Evolutionary conservation across 768 basidiomycete species (phyloP), one percentile per base, ranked within the genome.

Genomic region (Podaxis pistillaris): DNA sequence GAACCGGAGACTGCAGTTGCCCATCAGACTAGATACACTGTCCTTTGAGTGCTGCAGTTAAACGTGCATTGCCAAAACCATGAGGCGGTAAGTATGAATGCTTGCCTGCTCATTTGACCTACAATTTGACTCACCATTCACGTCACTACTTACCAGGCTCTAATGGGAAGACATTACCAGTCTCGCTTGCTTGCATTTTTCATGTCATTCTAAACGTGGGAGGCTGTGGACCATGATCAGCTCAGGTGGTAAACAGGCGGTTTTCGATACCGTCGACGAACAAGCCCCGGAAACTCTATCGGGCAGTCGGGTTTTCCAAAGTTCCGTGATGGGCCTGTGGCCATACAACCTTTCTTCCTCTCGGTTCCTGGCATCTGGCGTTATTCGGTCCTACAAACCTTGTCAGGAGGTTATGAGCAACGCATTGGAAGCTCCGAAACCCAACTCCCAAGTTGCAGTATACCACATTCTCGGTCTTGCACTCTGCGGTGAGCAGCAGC

Each of bases 311-410:
- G 36, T n/a, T 22, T 62, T 62, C 41, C 47, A 62, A 56, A 62
- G 54, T 62, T 55, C 61, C 61, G 61, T 62, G 61, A 62, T 62
- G 61, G 61, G 46, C 53, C 60, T 56, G 54, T 36, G 46, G 46
- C 56, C 11, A 55, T 36, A 37, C 53, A 47, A 7, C 41, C 49
- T 55, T 50, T 47, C 41, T 55, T 47, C 52, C 60, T 44, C 60
- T 55, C 60, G 52, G 60, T 46, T 5, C 28, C 52, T 61, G 15
- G 49, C 50, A 60, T 40, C 22, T 61, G 26, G 33, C 53, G 60
- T 55, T 62, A 51, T 56, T 62, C 61, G 61, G 55, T 38, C 61
- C 54, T 55, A 7, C 41, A 22, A 7, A 30, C 40, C 13, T 47
- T n/a, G 46, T 8, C 30, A 50, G 61, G 15, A 50, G 13, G 47